phyloP scores from a whole-genome alignment of 2,329 filamentous ascomycete genomes.

The Beauveria australis region DNA sequence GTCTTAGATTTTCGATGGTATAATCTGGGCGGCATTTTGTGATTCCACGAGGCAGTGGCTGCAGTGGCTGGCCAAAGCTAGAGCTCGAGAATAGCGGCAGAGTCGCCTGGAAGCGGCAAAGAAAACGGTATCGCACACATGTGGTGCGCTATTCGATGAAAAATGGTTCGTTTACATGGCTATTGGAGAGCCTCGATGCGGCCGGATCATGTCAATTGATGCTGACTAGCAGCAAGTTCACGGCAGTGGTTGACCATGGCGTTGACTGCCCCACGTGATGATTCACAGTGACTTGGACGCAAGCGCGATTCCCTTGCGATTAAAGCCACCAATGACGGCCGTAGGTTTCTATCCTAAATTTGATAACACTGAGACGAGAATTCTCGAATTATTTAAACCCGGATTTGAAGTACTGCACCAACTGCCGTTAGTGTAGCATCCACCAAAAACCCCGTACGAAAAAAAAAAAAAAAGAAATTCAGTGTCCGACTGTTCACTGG shows the following conservation, averaged over 20 bases:
- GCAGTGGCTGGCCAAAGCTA: background rate
- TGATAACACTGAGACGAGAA: no score
- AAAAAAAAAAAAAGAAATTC: no score
- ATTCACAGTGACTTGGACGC: background rate
- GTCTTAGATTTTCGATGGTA: constrained; percentile 24
- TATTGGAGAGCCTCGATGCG: background rate
- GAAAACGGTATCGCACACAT: background rate
- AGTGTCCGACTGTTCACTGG: no score
- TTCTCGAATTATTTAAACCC: no score
- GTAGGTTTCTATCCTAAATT: no score
- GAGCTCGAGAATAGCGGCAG: background rate
- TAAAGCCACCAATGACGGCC: background rate
- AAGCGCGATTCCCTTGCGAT: background rate
- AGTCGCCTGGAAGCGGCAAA: background rate
- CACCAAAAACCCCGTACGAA: no score
- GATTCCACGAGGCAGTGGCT: background rate
- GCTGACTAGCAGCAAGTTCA: background rate
- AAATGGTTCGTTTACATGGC: background rate
- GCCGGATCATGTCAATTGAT: background rate
- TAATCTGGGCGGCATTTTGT: constrained; percentile 17
- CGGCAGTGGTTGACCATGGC: background rate
- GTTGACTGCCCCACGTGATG: background rate
- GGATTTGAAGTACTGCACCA: no score
- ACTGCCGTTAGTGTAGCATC: no score
- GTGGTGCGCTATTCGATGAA: background rate